A percentile compares a stretch with the other conserved stretches of the same genome.
Conservation (phyloP, 192 early-diverging fungal species). For the Thoreauomyces humboldtii region DNA sequence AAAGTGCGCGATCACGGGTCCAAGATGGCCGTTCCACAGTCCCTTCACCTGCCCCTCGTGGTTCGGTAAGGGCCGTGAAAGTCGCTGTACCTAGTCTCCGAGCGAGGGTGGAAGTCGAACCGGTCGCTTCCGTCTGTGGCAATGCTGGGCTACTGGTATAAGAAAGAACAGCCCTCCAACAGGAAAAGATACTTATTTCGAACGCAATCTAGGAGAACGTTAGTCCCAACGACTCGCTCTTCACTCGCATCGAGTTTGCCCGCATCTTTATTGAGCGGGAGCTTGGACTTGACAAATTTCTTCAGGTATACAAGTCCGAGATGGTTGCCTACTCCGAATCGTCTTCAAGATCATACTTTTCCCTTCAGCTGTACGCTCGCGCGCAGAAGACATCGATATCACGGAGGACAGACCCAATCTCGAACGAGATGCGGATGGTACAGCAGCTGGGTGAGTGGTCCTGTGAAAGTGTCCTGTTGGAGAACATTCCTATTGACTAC, state of each 20-base stretch:
- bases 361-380: background rate
- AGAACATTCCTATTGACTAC: too few species aligned
- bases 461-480: background rate
- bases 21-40: too few species aligned
- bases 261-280: slow-evolving; percentile 20
- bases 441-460: background rate
- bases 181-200: too few species aligned
- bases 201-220: too few species aligned
- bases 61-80: too few species aligned
- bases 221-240: slow-evolving; percentile 6
- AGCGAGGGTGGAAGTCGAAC: too few species aligned
- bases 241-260: slow-evolving; percentile 23
- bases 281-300: slow-evolving; percentile 13
- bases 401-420: background rate
- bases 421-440: background rate
- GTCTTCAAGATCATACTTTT: background rate
- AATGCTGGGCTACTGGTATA: too few species aligned
- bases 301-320: slow-evolving; percentile 3
- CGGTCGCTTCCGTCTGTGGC: too few species aligned
- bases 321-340: background rate
- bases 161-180: too few species aligned
- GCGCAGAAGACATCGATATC: background rate
- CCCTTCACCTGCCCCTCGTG: too few species aligned
- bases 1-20: too few species aligned
- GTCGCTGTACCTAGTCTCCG: too few species aligned